phyloP scores from a whole-genome alignment of 2,329 filamentous ascomycete species.

The Annulohypoxylon truncatum region DNA sequence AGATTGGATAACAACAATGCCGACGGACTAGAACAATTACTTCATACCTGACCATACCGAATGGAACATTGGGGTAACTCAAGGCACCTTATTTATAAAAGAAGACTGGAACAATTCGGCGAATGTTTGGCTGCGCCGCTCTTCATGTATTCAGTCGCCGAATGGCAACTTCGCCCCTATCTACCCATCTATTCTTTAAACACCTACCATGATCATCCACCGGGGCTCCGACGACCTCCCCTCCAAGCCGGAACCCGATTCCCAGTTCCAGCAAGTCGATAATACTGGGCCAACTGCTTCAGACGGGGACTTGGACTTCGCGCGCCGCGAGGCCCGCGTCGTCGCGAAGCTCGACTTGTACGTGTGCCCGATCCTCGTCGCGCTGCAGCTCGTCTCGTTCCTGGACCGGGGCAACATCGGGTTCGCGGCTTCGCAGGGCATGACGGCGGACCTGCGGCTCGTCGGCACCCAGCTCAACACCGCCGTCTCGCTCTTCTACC shows the following conservation, averaged over 20 bases:
- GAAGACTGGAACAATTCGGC: background rate
- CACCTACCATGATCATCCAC: constrained; percentile 23
- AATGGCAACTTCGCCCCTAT: background rate
- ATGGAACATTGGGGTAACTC: constrained; percentile 34
- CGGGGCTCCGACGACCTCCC: constrained; percentile 33
- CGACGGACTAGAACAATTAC: constrained; percentile 12
- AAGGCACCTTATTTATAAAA: constrained; percentile 6
- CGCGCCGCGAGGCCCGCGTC: constrained; percentile 34
- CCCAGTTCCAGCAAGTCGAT: constrained; percentile 27
- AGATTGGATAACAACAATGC: constrained; percentile 19
- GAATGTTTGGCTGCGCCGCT: background rate
- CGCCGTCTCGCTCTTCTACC: constrained; percentile 41
- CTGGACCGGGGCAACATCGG: constrained; percentile 41
- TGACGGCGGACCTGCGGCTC: constrained; percentile 35
- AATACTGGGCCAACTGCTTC: too few species aligned
- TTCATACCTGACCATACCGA: constrained; percentile 23
- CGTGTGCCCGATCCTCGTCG: constrained; percentile 37
- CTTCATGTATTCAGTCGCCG: background rate
- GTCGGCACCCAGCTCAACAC: constrained; percentile 38
- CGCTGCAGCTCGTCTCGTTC: constrained; percentile 39
- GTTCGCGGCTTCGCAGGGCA: constrained; percentile 39
- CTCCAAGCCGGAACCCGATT: constrained; percentile 31
- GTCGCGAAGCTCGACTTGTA: constrained; percentile 41
- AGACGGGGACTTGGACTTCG: constrained; percentile 35
- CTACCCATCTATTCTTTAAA: too few species aligned